Percentiles rank a stretch among this genome's conserved stretches.
phyloP scores from a whole-genome alignment of 495 filamentous ascomycete species.

The Aspergillus biplanus region DNA sequence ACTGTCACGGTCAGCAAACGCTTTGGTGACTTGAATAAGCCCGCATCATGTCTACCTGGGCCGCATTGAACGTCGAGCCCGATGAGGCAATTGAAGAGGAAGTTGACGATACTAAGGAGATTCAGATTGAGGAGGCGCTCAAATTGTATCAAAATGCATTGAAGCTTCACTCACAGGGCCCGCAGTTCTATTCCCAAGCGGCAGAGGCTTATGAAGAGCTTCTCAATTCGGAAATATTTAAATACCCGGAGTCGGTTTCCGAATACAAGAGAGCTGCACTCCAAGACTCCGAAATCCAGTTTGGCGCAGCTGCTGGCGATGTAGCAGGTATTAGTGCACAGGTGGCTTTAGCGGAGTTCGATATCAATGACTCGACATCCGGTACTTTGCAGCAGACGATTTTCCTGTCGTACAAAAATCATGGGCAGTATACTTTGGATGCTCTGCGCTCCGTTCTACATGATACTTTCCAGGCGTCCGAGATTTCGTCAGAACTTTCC shows the following conservation, averaged over 20 bases:
- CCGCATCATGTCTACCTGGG: slow-evolving; percentile 60
- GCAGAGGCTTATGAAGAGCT: slow-evolving; percentile 81
- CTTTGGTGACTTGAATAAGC: slow-evolving; percentile 26
- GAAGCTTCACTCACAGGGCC: slow-evolving; percentile 88
- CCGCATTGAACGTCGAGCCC: slow-evolving; percentile 88
- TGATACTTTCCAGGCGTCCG: slow-evolving; percentile 30
- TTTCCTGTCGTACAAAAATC: slow-evolving; percentile 92
- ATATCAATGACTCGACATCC: slow-evolving; percentile 65
- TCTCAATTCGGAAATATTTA: slow-evolving; percentile 92
- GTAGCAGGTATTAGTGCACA: slow-evolving; percentile 46
- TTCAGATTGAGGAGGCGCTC: slow-evolving; percentile 95
- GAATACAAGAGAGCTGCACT: slow-evolving; percentile 71
- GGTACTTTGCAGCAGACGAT: slow-evolving; percentile 86
- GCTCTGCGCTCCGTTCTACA: slow-evolving; percentile 55
- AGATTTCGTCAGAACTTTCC: slow-evolving; percentile 43
- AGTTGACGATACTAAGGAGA: slow-evolving; percentile 90
- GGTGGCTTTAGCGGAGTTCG: slow-evolving; percentile 44
- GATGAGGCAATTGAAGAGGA: slow-evolving; percentile 90
- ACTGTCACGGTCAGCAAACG: slow-evolving; percentile 17
- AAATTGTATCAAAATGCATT: slow-evolving; percentile 93
- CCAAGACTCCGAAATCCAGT: slow-evolving; percentile 56
- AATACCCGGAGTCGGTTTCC: slow-evolving; percentile 79
- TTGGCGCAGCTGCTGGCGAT: slow-evolving; percentile 39
- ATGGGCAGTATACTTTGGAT: slow-evolving; percentile 87
- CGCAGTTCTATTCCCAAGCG: slow-evolving; percentile 73